Percentiles rank a stretch among this genome's conserved stretches.
Evolutionary conservation across 108 stramenopile species (phyloP).

Genomic region (Seminavis robusta): DNA sequence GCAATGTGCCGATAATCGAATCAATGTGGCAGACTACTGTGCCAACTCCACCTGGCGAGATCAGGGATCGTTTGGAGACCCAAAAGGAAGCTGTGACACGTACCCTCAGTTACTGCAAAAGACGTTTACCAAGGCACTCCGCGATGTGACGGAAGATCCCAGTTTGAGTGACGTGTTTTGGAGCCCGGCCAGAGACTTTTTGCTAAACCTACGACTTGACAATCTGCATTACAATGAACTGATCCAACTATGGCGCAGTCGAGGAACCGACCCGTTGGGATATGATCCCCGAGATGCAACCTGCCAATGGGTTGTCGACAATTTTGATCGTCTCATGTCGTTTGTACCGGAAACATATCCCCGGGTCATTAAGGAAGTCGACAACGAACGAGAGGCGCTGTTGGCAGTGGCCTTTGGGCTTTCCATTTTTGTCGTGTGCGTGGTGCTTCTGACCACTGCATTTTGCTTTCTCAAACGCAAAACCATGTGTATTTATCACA

Average conservation of each 20-base stretch:
- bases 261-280: neutral
- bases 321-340: constrained; percentile 11
- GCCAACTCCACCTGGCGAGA: neutral
- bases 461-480: too few relatives aligned
- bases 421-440: constrained; percentile 2
- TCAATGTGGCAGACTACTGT: constrained; percentile 4
- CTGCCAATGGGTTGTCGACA: constrained; percentile 29
- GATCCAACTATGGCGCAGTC: neutral
- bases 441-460: too few relatives aligned
- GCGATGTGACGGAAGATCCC: neutral
- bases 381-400: neutral
- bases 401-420: constrained; percentile 1
- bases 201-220: neutral
- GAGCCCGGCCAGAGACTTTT: constrained; percentile 5
- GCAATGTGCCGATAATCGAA: constrained; percentile 14
- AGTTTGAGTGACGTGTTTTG: neutral
- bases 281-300: constrained; percentile 11
- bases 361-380: neutral
- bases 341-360: constrained; percentile 24
- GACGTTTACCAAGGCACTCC: constrained; percentile 1
- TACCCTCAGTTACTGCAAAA: constrained; percentile 2
- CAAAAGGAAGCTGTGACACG: constrained; percentile 24
- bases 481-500: neutral
- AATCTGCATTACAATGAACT: constrained; percentile 1
- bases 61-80: constrained; percentile 16